These are phyloP conservation scores for Hebeloma cylindrosporum DNA, from an alignment of 768 basidiomycete genomes.

Conservation along the genomic window DNA sequence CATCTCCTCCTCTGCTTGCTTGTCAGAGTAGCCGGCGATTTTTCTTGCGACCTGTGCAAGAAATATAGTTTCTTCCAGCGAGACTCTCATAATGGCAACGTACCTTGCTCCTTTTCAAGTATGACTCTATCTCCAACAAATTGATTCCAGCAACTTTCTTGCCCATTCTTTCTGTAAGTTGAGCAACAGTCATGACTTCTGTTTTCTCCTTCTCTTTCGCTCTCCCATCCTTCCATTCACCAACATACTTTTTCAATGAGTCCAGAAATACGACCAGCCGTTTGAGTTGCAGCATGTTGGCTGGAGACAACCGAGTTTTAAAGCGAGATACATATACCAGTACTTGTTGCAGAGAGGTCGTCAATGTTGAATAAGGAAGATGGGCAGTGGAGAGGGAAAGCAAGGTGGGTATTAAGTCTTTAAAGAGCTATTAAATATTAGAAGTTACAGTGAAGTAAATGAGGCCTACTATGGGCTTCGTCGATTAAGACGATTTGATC, in stretches of 20 bases:
- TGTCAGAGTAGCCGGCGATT: slow-evolving; percentile 83
- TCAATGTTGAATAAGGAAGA: slow-evolving; percentile 57
- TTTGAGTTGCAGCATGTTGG: slow-evolving; percentile 76
- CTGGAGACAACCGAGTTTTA: slow-evolving; percentile 67
- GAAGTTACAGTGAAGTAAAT: background rate
- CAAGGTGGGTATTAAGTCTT: slow-evolving; percentile 88
- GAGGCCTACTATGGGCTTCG: slow-evolving; percentile 83
- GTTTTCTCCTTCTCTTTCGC: slow-evolving; percentile 29
- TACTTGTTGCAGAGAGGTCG: slow-evolving; percentile 71
- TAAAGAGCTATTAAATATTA: background rate
- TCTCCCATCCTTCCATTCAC: slow-evolving; percentile 49
- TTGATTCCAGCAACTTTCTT: slow-evolving; percentile 74
- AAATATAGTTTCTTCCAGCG: background rate
- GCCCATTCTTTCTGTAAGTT: slow-evolving; percentile 66
- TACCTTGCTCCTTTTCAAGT: slow-evolving; percentile 83
- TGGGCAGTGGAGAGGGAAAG: slow-evolving; percentile 80
- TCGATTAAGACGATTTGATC: slow-evolving; percentile 90
- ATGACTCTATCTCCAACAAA: slow-evolving; percentile 76
- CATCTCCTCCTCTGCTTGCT: slow-evolving; percentile 44
- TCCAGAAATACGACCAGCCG: slow-evolving; percentile 75
- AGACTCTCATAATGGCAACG: slow-evolving; percentile 16
- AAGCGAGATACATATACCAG: slow-evolving; percentile 76
- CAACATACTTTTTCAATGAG: slow-evolving; percentile 58
- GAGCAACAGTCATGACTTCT: slow-evolving; percentile 69
- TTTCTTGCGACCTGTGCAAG: slow-evolving; percentile 62